These are phyloP conservation scores for Fusarium sp. DNA, from an alignment of 2,329 filamentous ascomycete species.

Conservation along the genomic window DNA sequence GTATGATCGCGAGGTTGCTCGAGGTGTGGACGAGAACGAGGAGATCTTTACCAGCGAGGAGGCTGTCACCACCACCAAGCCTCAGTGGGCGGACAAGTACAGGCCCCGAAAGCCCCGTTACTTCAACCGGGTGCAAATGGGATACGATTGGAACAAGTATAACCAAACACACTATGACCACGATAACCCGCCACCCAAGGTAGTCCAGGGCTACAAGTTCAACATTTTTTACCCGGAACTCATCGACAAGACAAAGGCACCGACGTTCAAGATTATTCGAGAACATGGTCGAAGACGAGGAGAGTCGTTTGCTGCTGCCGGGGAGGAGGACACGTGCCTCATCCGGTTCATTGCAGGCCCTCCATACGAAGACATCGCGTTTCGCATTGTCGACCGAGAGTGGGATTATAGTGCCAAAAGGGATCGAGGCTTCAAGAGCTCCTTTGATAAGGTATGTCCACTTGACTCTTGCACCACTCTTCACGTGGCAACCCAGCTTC, in stretches of 20 bases:
- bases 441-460: conserved; percentile 89
- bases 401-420: conserved; percentile 98
- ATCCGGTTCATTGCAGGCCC: conserved; percentile 96
- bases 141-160: conserved; percentile 99
- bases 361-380: conserved; percentile 96
- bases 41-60: conserved; percentile 96
- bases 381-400: conserved; percentile 96
- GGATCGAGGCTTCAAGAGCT: conserved; percentile 94
- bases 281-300: conserved; percentile 90
- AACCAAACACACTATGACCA: conserved; percentile 99
- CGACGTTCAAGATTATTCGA: conserved; percentile 94
- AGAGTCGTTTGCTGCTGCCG: conserved; percentile 91
- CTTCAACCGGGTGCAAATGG: conserved; percentile 98
- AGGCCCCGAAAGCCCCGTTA: conserved; percentile 92
- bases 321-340: conserved; percentile 95
- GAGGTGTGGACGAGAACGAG: conserved; percentile 91
- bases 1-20: conserved; percentile 92
- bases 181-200: conserved; percentile 96
- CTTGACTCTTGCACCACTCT: conserved; percentile 12
- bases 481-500: conserved; percentile 21
- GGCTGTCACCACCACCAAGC: conserved; percentile 67
- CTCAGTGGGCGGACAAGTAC: conserved; percentile 86
- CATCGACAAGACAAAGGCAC: conserved; percentile 92
- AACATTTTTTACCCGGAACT: conserved; percentile 99
- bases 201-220: conserved; percentile 99